Conservation (phyloP, 768 basidiomycete species). For the Suillus placidus region DNA sequence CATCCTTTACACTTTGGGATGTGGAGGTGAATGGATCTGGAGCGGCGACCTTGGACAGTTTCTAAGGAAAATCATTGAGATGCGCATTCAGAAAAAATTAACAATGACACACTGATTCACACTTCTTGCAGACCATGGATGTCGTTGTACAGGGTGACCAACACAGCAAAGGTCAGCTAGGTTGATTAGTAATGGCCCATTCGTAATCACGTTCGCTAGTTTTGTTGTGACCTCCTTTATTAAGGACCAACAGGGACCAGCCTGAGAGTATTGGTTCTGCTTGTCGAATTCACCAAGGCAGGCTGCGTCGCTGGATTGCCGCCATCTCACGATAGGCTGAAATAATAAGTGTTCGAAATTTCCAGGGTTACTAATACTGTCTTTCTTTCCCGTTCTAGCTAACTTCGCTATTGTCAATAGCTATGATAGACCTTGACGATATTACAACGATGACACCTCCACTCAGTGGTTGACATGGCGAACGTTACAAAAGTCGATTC, state of each 20-base stretch:
- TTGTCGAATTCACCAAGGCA: conserved; percentile 15
- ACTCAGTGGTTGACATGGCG: conserved; percentile 40
- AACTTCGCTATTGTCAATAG: conserved; percentile 31
- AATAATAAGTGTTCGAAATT: conserved; percentile 6
- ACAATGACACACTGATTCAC: conserved; percentile 60
- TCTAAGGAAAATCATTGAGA: conserved; percentile 45
- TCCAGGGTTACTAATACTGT: background rate
- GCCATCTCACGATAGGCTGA: conserved; percentile 8
- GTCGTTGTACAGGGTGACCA: conserved; percentile 10
- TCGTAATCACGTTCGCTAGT: background rate
- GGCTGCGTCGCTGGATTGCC: background rate
- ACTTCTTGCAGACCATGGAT: conserved; percentile 86
- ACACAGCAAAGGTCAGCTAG: background rate
- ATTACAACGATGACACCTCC: conserved; percentile 12
- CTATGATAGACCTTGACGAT: conserved; percentile 20
- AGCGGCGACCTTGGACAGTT: conserved; percentile 88
- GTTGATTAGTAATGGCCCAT: background rate
- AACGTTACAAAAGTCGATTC: conserved; percentile 33
- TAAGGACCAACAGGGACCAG: background rate
- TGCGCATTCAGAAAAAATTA: conserved; percentile 13
- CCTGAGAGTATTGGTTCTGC: background rate
- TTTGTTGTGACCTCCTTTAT: background rate
- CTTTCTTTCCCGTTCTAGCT: conserved; percentile 25
- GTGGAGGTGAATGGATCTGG: conserved; percentile 85
- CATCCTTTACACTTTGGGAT: conserved; percentile 74